These are phyloP conservation scores for Mortierella sp. DNA, from an alignment of 371 early-diverging fungal species.

Conservation along the genomic window DNA sequence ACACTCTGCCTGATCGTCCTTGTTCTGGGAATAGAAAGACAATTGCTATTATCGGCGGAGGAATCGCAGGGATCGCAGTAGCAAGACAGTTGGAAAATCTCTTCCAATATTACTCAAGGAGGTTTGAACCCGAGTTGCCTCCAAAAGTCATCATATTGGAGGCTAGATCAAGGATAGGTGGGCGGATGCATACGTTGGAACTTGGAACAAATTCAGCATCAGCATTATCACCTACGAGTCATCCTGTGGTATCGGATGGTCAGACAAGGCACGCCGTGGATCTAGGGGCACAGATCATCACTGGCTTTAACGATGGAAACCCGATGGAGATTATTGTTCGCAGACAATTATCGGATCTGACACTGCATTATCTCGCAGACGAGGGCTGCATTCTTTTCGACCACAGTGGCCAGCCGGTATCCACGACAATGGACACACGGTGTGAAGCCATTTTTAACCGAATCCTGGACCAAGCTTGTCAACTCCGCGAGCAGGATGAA, in stretches of 20 bases:
- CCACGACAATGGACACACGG: constrained; percentile 29
- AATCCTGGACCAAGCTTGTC: constrained; percentile 37
- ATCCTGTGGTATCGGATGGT: neutral
- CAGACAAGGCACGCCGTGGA: constrained; percentile 32
- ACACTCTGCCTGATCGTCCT: neutral
- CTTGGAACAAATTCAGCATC: constrained; percentile 2
- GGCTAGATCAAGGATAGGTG: constrained; percentile 44
- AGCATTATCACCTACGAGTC: neutral
- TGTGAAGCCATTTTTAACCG: constrained; percentile 50
- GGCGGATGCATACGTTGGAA: constrained; percentile 47
- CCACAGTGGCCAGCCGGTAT: constrained; percentile 38
- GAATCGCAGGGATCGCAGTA: constrained; percentile 43
- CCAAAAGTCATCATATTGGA: constrained; percentile 51
- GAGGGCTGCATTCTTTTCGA: constrained; percentile 47
- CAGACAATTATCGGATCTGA: constrained; percentile 45
- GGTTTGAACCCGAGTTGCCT: constrained; percentile 27
- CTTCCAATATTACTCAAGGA: constrained; percentile 25
- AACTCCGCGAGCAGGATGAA: constrained; percentile 22
- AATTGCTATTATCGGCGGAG: constrained; percentile 45
- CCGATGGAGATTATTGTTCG: constrained; percentile 57
- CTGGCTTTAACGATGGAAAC: constrained; percentile 59
- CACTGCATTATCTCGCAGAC: constrained; percentile 33
- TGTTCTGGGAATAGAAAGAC: constrained; percentile 1
- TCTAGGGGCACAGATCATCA: constrained; percentile 56
- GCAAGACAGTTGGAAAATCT: constrained; percentile 51